phyloP scores from a whole-genome alignment of 2,329 filamentous ascomycete species.

The Paracamarosporium sp. region DNA sequence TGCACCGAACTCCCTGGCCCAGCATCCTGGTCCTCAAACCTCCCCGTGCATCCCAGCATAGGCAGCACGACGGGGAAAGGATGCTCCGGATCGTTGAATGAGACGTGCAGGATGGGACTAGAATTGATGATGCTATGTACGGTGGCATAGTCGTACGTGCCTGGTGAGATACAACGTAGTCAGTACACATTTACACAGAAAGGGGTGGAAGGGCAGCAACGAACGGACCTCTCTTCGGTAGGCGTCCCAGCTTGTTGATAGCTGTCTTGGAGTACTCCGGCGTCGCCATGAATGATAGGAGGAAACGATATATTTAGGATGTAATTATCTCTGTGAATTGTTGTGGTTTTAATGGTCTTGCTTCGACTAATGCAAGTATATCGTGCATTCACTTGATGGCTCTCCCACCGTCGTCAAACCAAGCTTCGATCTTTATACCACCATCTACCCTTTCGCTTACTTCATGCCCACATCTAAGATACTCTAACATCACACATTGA shows the following conservation, averaged over 20 bases:
- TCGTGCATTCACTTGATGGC: too few relatives aligned
- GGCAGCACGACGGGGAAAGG: conserved; percentile 63
- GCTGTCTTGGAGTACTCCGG: conserved; percentile 31
- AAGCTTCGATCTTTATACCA: conserved; percentile 8
- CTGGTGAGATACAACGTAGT: conserved; percentile 16
- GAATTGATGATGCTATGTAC: conserved; percentile 42
- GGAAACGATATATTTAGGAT: not conserved
- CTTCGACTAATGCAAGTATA: too few relatives aligned
- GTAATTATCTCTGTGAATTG: too few relatives aligned
- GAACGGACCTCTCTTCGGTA: conserved; percentile 34
- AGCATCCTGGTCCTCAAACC: conserved; percentile 56
- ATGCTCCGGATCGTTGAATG: conserved; percentile 40
- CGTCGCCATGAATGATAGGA: not conserved
- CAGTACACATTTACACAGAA: not conserved
- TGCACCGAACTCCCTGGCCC: conserved; percentile 61
- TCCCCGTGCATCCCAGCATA: conserved; percentile 48
- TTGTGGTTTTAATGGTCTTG: too few relatives aligned
- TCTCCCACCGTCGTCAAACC: not conserved
- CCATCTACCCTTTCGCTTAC: too few relatives aligned
- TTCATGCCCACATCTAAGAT: not conserved
- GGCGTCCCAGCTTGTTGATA: conserved; percentile 35
- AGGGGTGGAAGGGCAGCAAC: not conserved
- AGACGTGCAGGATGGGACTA: conserved; percentile 43
- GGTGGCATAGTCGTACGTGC: conserved; percentile 42
- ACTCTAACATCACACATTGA: not conserved